Base-by-base conservation (phyloP, 2,329 filamentous ascomycete species). In the Cladosporium sp. region DNA sequence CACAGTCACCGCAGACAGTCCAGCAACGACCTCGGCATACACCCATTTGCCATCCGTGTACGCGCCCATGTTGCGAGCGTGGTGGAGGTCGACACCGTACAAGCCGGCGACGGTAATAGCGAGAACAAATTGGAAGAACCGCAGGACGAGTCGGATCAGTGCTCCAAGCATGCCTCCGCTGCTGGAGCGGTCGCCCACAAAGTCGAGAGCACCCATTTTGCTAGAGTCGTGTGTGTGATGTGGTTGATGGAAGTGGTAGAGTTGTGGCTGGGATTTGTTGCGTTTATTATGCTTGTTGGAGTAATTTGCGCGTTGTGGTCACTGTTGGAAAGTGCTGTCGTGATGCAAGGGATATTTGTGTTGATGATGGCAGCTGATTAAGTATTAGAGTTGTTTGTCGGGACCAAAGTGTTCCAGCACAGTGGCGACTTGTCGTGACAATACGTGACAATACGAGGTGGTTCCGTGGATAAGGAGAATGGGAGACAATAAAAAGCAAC, bases 101-200 rank as follows among this genome's bases (percentile, higher is more conserved):
- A 96, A 83, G 1, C 88, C 92, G 64, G 88, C 86, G 57, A 94
- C 88, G 1, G 88, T 83, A 59, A 96, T 75, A 14, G 86, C 90
- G 64, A 95, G 80, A 59, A 89, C 81, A 69, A 96, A 87, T 69
- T 93, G 89, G 61, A 87, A 75, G 72, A 92, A 80, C 70, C 92
- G 88, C n/a, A 92, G 75, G 63, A 81, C 64, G 22, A 80, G 76
- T 69, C 88, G 88, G 64, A 79, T 68, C 65, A 86, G 65, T 63
- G 80, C 71, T 50, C 77, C 78, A 42, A 60, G 12, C 14, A 70
- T 43, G 55, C 69, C 70, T 55, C 69, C 70, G 22, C 65, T 65
- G 60, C 55, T 61, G 42, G 66, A 68, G 60, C 63, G 54, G 58
- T 62, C 51, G 58, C 59, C 60, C 36, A 70, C 49, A 40, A 55